Conservation (phyloP, 371 early-diverging fungal species). For the Gilbertella persicaria region DNA sequence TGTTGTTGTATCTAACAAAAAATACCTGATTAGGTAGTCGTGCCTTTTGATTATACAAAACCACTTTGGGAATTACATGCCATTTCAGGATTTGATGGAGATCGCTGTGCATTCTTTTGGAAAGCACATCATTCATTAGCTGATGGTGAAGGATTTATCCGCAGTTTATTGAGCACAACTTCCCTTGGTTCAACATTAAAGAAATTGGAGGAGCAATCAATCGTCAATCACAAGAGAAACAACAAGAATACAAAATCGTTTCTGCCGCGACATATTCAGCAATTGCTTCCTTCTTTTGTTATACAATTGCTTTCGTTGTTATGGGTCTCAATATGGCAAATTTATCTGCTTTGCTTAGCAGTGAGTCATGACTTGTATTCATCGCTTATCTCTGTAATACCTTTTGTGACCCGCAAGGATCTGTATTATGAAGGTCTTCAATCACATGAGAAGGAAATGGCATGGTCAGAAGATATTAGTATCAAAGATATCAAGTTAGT, state of each 20-base stretch:
- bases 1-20: not conserved
- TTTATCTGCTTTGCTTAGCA: not conserved
- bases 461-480: conserved; percentile 36
- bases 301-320: not conserved
- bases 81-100: conserved; percentile 31
- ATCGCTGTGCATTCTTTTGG: conserved; percentile 37
- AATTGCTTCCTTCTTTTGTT: not conserved
- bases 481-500: conserved; percentile 31
- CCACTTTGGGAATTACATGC: conserved; percentile 41
- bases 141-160: conserved; percentile 36
- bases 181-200: conserved; percentile 12
- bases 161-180: conserved; percentile 25
- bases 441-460: conserved; percentile 29
- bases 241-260: not conserved
- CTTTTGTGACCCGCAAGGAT: conserved; percentile 20
- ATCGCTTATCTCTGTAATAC: conserved; percentile 4
- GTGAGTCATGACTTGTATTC: conserved; percentile 19
- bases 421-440: conserved; percentile 34
- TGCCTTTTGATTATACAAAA: conserved; percentile 31
- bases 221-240: conserved; percentile 9
- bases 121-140: conserved; percentile 40
- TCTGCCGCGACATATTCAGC: not conserved
- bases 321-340: not conserved
- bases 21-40: conserved; percentile 9
- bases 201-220: conserved; percentile 8